Base-by-base conservation (phyloP, 306 rosid genomes). In the Ormosia semicastrata region DNA sequence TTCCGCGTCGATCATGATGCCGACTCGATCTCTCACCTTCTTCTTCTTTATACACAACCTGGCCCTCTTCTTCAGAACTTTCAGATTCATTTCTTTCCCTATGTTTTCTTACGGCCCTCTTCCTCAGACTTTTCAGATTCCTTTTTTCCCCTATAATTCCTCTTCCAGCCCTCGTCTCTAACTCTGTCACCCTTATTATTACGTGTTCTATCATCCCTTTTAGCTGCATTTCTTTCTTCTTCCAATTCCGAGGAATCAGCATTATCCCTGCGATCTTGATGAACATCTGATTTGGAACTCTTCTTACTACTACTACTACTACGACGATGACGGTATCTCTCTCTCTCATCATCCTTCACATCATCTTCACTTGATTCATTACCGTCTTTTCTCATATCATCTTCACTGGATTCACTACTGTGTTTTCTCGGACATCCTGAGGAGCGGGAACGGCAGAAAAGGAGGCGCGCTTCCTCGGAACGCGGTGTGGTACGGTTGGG, bases 321-420 rank as follows among this genome's bases (percentile, higher is more conserved):
- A 12, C 36, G 24, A 52, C n/a, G 73, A 47, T 3, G 76, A 46
- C 39, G 83, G 59, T 46, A 10, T 39, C 44, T 83, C 75, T 81
- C 91, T 52, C 75, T 83, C 36, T 52, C 73, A 17, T 41, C 76
- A n/a, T 85, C 89, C n/a, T 89, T 50, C 4, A 50, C 57, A 14
- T 50, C 13, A 34, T 83, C 89, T 18, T 89, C 91, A 32, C 88
- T 81, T 0, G 91, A 89, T 36, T 88, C 90, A 8, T 89, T n/a
- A n/a, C n/a, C n/a, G n/a, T n/a, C n/a, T n/a, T n/a, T n/a, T n/a
- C n/a, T n/a, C n/a, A n/a, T n/a, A n/a, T n/a, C n/a, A n/a, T n/a
- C n/a, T n/a, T n/a, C n/a, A n/a, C n/a, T n/a, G n/a, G n/a, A n/a
- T n/a, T n/a, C n/a, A n/a, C n/a, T 74, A 37, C 75, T 76, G 52